Evolutionary conservation across 768 basidiomycete species (phyloP).

Genomic region (Termitomyces sp.): DNA sequence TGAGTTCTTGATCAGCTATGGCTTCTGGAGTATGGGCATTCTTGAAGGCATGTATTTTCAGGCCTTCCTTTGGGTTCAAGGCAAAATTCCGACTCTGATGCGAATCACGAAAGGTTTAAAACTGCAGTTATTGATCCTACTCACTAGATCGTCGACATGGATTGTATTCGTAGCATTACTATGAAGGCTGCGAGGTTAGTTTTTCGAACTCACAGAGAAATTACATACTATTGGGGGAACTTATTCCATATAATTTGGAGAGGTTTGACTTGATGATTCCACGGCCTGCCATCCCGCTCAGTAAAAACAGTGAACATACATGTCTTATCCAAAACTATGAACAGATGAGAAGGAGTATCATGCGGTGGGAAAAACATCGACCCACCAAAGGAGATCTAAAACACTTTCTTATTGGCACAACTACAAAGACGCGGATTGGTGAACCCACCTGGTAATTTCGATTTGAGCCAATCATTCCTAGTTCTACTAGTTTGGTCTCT

Average conservation of each 20-base stretch:
- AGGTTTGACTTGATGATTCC: slow-evolving; percentile 78
- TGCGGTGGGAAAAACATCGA: neutral
- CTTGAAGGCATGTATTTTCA: slow-evolving; percentile 81
- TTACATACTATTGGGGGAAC: slow-evolving; percentile 69
- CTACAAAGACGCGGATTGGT: neutral
- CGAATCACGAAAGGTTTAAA: neutral
- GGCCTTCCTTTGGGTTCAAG: slow-evolving; percentile 75
- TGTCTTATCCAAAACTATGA: slow-evolving; percentile 72
- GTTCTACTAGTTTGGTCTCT: slow-evolving; percentile 80
- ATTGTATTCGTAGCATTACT: slow-evolving; percentile 72
- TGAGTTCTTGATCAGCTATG: slow-evolving; percentile 63
- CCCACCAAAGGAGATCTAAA: slow-evolving; percentile 61
- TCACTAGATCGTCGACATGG: slow-evolving; percentile 80
- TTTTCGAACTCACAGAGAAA: neutral
- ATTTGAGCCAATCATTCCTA: slow-evolving; percentile 74
- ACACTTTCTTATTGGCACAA: neutral
- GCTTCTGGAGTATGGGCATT: slow-evolving; percentile 64
- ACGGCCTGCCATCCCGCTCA: slow-evolving; percentile 63
- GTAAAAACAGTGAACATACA: slow-evolving; percentile 88
- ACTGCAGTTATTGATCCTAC: slow-evolving; percentile 12
- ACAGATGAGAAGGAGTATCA: slow-evolving; percentile 3
- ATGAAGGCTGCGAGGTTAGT: neutral
- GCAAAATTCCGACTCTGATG: slow-evolving; percentile 78
- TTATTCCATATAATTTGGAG: slow-evolving; percentile 85
- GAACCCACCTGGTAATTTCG: slow-evolving; percentile 60